phyloP scores from a whole-genome alignment of 2,329 filamentous ascomycete species.

The Cladosporium sp. region DNA sequence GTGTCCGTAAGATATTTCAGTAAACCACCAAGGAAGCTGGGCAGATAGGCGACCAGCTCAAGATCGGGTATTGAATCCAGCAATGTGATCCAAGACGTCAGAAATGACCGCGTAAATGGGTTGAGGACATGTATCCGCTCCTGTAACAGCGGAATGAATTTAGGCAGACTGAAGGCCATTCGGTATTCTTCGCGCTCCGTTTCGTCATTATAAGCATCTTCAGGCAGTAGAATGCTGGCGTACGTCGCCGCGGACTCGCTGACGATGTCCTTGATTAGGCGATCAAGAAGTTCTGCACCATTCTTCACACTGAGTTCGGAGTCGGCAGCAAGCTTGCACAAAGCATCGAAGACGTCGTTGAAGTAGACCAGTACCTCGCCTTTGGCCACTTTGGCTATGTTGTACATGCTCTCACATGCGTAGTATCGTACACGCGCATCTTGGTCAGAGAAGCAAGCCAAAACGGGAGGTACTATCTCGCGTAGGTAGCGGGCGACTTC shows the following conservation, averaged over 20 bases:
- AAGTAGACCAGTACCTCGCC: slow-evolving; percentile 97
- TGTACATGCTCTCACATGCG: slow-evolving; percentile 99
- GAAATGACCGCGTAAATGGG: slow-evolving; percentile 89
- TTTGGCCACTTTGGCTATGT: slow-evolving; percentile 98
- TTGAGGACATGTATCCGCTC: slow-evolving; percentile 94
- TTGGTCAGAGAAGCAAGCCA: slow-evolving; percentile 97
- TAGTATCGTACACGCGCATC: slow-evolving; percentile 97
- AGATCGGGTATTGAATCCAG: slow-evolving; percentile 96
- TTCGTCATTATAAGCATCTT: slow-evolving; percentile 39
- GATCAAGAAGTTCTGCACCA: slow-evolving; percentile 90
- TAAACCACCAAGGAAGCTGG: slow-evolving; percentile 85
- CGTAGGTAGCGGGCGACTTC: slow-evolving; percentile 89
- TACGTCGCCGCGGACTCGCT: slow-evolving; percentile 94
- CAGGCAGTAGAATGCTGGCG: slow-evolving; percentile 73
- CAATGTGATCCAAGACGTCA: slow-evolving; percentile 93
- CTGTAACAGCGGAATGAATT: slow-evolving; percentile 89
- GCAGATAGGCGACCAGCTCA: slow-evolving; percentile 88
- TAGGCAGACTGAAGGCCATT: slow-evolving; percentile 86
- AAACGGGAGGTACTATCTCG: slow-evolving; percentile 91
- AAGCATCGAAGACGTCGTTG: slow-evolving; percentile 95
- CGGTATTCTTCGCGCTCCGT: slow-evolving; percentile 55
- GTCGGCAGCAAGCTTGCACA: slow-evolving; percentile 95
- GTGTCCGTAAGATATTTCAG: slow-evolving; percentile 90
- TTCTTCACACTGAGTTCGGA: slow-evolving; percentile 98
- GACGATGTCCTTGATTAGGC: slow-evolving; percentile 93